These are phyloP conservation scores for Neoboletus magnificus DNA, from an alignment of 768 basidiomycete genomes.

Conservation along the genomic window DNA sequence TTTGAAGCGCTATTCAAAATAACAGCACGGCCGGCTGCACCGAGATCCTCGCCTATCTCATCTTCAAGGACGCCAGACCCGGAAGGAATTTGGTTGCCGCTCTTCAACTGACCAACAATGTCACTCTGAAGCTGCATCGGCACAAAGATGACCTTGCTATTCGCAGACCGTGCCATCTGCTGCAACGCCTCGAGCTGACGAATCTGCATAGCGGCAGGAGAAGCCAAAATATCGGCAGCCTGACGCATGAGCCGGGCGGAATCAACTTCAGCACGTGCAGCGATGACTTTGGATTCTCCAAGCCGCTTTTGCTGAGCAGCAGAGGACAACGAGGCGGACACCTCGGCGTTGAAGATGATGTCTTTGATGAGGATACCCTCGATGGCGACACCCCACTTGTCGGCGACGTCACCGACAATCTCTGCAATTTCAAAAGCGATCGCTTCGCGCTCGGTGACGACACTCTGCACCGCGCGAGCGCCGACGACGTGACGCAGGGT, in stretches of 20 bases:
- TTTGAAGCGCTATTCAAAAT: constrained; percentile 24
- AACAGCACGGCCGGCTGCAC: constrained; percentile 24
- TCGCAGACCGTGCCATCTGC: constrained; percentile 88
- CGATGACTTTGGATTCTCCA: constrained; percentile 95
- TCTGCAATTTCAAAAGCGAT: constrained; percentile 97
- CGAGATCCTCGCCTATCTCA: constrained; percentile 24
- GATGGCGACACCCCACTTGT: constrained; percentile 96
- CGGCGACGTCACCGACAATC: constrained; percentile 87
- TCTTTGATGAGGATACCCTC: constrained; percentile 96
- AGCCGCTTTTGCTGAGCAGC: constrained; percentile 97
- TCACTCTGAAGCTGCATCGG: constrained; percentile 89
- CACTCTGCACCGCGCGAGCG: constrained; percentile 89
- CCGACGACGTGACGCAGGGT: constrained; percentile 98
- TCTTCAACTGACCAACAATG: constrained; percentile 47
- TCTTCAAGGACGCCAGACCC: constrained; percentile 23
- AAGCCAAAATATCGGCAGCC: constrained; percentile 92
- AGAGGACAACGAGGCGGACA: constrained; percentile 86
- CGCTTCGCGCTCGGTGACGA: constrained; percentile 95
- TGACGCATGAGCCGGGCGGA: constrained; percentile 94
- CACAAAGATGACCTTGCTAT: constrained; percentile 91
- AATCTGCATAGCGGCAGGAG: constrained; percentile 97
- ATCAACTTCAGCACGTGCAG: constrained; percentile 94
- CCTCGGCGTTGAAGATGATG: constrained; percentile 88
- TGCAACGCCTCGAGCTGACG: constrained; percentile 95
- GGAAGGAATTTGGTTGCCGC: constrained; percentile 20